A percentile compares a stretch with the other conserved stretches of the same genome.
Evolutionary conservation across 1,284 basidiomycete genomes (phyloP).

Genomic region (Sphagnurus paluster): DNA sequence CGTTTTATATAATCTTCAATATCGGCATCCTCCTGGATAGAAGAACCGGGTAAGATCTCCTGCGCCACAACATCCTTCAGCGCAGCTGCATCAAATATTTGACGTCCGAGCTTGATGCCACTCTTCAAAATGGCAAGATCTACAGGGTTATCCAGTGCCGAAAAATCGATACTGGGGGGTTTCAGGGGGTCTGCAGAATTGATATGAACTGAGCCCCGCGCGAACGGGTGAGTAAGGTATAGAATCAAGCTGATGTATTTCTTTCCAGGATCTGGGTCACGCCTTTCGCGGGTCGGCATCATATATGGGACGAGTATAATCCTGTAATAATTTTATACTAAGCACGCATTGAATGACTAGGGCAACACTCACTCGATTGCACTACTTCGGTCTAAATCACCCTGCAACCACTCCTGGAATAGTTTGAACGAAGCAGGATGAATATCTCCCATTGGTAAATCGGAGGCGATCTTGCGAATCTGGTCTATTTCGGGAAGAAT

Average conservation of each 20-base stretch:
- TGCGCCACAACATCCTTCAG: conserved; percentile 1
- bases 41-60: conserved; percentile 8
- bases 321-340: background rate
- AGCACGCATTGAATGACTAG: background rate
- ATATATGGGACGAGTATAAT: background rate
- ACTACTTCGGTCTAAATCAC: background rate
- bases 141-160: conserved; percentile 13
- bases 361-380: conserved; percentile 6
- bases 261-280: background rate
- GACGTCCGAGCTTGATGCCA: background rate
- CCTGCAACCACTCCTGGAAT: conserved; percentile 5
- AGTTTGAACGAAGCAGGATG: conserved; percentile 4
- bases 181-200: conserved; percentile 35
- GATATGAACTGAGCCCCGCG: conserved; percentile 30
- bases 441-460: background rate
- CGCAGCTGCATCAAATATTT: background rate
- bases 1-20: conserved; percentile 37
- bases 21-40: conserved; percentile 31
- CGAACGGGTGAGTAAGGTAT: conserved; percentile 11
- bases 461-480: background rate
- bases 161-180: conserved; percentile 42
- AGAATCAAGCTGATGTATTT: background rate
- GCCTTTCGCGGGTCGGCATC: background rate
- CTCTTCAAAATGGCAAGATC: conserved; percentile 11
- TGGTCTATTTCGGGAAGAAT: background rate